phyloP scores from a whole-genome alignment of 2,329 filamentous ascomycete species.

The Penicillium sp. region DNA sequence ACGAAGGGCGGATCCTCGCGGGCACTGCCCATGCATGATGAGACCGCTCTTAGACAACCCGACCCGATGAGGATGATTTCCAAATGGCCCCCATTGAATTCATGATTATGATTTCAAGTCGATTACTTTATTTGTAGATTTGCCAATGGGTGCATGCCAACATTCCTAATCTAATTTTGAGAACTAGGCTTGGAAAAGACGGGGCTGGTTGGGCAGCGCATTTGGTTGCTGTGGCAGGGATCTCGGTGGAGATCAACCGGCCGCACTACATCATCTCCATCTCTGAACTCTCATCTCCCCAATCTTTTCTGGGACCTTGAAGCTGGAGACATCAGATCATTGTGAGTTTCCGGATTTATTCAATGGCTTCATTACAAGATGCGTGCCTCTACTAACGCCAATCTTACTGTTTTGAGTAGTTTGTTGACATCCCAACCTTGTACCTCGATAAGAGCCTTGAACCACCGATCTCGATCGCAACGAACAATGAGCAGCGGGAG shows the following conservation, averaged over 20 bases:
- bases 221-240: slow-evolving; percentile 38
- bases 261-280: slow-evolving; percentile 23
- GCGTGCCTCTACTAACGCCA: slow-evolving; percentile 6
- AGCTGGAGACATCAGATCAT: slow-evolving; percentile 1
- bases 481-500: slow-evolving; percentile 10
- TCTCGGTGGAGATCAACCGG: slow-evolving; percentile 29
- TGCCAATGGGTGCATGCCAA: not conserved
- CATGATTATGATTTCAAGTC: not conserved
- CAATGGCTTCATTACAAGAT: not conserved
- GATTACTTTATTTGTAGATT: not conserved
- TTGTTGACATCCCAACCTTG: slow-evolving; percentile 30
- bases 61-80: not conserved
- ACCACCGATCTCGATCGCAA: slow-evolving; percentile 3
- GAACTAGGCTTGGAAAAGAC: not conserved
- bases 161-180: not conserved
- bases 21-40: not conserved
- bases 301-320: not conserved
- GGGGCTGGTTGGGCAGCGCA: slow-evolving; percentile 18
- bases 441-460: slow-evolving; percentile 1
- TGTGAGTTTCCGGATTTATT: not conserved
- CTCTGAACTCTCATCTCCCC: slow-evolving; percentile 1
- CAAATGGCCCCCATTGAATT: not conserved
- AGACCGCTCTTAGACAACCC: not conserved
- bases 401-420: slow-evolving; percentile 33
- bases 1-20: not conserved